Evolutionary conservation across 768 basidiomycete species (phyloP).

Genomic region (Russula dissimulans): DNA sequence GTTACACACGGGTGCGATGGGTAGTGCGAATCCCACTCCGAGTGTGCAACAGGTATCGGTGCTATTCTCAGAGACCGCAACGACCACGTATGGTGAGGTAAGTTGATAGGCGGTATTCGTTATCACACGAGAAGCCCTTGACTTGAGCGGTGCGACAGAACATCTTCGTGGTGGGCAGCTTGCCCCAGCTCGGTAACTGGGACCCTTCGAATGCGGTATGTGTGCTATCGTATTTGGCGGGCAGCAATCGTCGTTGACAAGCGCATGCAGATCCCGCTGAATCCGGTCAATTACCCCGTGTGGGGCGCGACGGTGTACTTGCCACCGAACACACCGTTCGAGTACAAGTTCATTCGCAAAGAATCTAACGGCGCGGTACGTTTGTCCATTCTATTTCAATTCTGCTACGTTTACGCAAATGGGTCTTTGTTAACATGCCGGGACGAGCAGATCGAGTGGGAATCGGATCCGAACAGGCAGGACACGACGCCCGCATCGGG

Average conservation of each 20-base stretch:
- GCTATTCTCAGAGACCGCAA: constrained; percentile 43
- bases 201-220: constrained; percentile 37
- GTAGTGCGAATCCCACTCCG: neutral
- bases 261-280: constrained; percentile 37
- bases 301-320: constrained; percentile 46
- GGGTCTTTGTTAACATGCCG: neutral
- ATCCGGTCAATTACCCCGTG: constrained; percentile 42
- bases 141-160: constrained; percentile 31
- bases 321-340: constrained; percentile 40
- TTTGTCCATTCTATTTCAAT: too few species aligned
- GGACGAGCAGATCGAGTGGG: constrained; percentile 38
- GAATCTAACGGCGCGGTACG: constrained; percentile 41
- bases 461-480: constrained; percentile 50
- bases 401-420: too few species aligned
- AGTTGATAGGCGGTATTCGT: neutral
- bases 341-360: constrained; percentile 57
- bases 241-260: neutral
- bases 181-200: constrained; percentile 49
- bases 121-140: too few species aligned
- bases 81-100: constrained; percentile 50
- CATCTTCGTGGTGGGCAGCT: constrained; percentile 49
- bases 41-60: constrained; percentile 1
- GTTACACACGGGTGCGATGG: constrained; percentile 19
- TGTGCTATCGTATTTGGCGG: neutral
- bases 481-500: constrained; percentile 29